A percentile compares a stretch with the other conserved stretches of the same genome.
Evolutionary conservation across 176 grass and related monocot genomes (phyloP).

Genomic region (Cenchrus americanus): DNA sequence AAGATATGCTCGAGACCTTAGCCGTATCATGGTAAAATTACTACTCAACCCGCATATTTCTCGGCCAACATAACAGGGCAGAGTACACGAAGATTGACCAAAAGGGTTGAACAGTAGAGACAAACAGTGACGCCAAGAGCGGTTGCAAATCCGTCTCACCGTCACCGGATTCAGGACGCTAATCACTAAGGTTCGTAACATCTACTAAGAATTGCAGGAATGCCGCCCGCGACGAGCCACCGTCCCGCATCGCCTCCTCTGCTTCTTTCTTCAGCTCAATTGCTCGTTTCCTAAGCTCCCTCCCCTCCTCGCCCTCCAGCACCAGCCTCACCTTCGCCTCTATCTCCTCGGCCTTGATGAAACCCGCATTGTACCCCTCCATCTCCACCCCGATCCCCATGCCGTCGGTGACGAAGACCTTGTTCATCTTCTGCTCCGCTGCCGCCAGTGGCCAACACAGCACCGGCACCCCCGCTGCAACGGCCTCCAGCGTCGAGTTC

Average conservation of each 20-base stretch:
- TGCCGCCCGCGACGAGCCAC: constrained; percentile 19
- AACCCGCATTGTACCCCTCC: constrained; percentile 11
- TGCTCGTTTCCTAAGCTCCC: constrained; percentile 16
- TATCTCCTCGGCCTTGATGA: constrained; percentile 47
- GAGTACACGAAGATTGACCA: background rate
- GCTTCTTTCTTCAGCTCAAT: constrained; percentile 29
- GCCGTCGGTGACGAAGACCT: constrained; percentile 11
- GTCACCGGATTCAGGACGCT: background rate
- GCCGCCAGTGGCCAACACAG: constrained; percentile 33
- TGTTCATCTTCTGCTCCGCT: constrained; percentile 47
- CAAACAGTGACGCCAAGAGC: background rate
- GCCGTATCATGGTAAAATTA: too few species aligned
- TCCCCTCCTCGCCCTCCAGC: constrained; percentile 32
- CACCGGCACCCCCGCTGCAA: constrained; percentile 38
- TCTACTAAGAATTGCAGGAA: constrained; percentile 28
- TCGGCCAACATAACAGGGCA: background rate
- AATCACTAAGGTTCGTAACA: background rate
- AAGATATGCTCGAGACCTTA: too few species aligned
- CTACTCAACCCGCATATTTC: background rate
- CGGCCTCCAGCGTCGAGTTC: constrained; percentile 52
- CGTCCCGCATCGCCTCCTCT: constrained; percentile 11
- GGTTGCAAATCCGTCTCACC: background rate
- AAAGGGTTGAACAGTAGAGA: background rate
- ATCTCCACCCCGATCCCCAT: constrained; percentile 33
- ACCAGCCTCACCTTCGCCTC: constrained; percentile 40